Evolutionary conservation across 345 rosid genomes (phyloP).

Genomic region (thale cress (Arabidopsis thaliana)): DNA sequence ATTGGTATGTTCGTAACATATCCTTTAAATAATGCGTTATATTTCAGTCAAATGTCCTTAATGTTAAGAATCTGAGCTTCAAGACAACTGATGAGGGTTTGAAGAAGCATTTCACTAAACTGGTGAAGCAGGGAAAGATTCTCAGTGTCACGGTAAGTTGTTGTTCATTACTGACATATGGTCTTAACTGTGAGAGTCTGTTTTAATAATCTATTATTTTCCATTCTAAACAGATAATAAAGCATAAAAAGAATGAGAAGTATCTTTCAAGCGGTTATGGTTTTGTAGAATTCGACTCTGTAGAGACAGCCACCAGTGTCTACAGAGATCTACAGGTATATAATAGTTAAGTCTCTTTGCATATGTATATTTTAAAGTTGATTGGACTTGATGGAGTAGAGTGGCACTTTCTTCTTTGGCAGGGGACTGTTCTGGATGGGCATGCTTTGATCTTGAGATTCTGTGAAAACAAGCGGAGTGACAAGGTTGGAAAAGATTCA

Average conservation of each 20-base stretch:
- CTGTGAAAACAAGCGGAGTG: slow-evolving; percentile 79
- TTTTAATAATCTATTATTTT: slow-evolving; percentile 27
- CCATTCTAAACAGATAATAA: slow-evolving; percentile 64
- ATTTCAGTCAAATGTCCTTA: slow-evolving; percentile 80
- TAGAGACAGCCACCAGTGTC: slow-evolving; percentile 72
- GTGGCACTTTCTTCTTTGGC: slow-evolving; percentile 27
- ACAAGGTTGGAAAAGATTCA: slow-evolving; percentile 54
- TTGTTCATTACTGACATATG: slow-evolving; percentile 25
- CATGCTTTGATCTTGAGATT: slow-evolving; percentile 88
- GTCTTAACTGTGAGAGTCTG: slow-evolving; percentile 3
- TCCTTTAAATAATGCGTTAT: slow-evolving; percentile 29
- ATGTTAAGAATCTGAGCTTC: slow-evolving; percentile 91
- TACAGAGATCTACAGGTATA: slow-evolving; percentile 78
- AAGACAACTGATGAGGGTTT: slow-evolving; percentile 83
- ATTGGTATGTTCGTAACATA: slow-evolving; percentile 39
- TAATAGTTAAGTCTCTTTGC: slow-evolving; percentile 18
- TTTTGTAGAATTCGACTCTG: slow-evolving; percentile 83
- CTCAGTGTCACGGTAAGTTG: slow-evolving; percentile 76
- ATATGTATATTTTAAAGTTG: slow-evolving; percentile 1
- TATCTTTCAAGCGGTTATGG: slow-evolving; percentile 89
- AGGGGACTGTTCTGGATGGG: slow-evolving; percentile 93
- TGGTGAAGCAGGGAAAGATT: slow-evolving; percentile 73
- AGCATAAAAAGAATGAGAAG: slow-evolving; percentile 83
- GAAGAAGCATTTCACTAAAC: slow-evolving; percentile 69
- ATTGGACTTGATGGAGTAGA: slow-evolving; percentile 4